phyloP scores from a whole-genome alignment of 2,329 filamentous ascomycete genomes.

The Furcasterigmium furcatum region DNA sequence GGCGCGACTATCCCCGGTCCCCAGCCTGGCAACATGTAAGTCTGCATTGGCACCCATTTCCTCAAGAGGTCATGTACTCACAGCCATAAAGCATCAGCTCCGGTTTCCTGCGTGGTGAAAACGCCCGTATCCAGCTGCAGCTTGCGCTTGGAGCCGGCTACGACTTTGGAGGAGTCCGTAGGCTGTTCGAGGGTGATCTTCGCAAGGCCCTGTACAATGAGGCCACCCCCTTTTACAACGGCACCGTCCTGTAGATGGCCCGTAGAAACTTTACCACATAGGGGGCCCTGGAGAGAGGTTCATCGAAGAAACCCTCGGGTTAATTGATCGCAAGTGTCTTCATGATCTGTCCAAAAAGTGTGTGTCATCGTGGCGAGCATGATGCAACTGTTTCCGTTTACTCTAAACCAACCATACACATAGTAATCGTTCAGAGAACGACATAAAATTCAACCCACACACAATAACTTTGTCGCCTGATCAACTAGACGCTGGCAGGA shows the following conservation, averaged over 20 bases:
- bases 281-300: no score
- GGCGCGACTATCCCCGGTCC: conserved; percentile 19
- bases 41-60: conserved; percentile 1
- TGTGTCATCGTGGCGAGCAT: no score
- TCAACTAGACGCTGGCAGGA: no score
- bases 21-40: conserved; percentile 13
- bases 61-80: not conserved
- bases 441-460: no score
- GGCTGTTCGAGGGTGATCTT: conserved; percentile 24
- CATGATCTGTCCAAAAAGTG: no score
- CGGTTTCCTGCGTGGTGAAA: conserved; percentile 22
- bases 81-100: conserved; percentile 17
- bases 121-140: conserved; percentile 26
- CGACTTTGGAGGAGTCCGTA: conserved; percentile 20
- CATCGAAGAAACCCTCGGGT: no score
- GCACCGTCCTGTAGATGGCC: not conserved
- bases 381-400: no score
- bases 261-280: no score
- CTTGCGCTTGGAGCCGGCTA: conserved; percentile 23
- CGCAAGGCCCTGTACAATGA: conserved; percentile 5
- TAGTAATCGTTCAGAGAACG: no score
- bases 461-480: no score
- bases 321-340: no score
- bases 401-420: no score
- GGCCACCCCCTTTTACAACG: not conserved